Evolutionary conservation across 2,329 filamentous ascomycete species (phyloP), one percentile per base, ranked within the genome.

Genomic region (Akanthomyces lecanii): DNA sequence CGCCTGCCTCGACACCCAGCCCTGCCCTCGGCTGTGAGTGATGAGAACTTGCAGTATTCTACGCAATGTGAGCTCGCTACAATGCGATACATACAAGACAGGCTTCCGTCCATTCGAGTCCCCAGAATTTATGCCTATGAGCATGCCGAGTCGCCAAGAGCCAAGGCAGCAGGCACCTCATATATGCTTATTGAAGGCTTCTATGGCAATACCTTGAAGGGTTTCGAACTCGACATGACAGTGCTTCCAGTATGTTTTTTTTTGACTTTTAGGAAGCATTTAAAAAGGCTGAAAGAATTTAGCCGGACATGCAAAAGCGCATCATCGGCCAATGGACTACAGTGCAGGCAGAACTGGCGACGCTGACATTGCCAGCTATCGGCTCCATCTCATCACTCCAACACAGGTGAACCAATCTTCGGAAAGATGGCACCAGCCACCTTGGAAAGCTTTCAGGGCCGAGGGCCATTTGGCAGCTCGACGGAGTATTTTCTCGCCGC

Each of bases 111-210:
- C 0, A 47, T 70, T 2, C 3, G 30, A 0, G 33, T 71, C 4
- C 68, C 68, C 14, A 16, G n/a, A 0, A 30, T 69, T 1, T 70
- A 70, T 30, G 66, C 68, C 18, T 70, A 67, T 25, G 66, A 68
- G 54, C 52, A 42, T 3, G 59, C 65, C 0, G 66, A 63, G 14
- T 70, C 67, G 1, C 50, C 59, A 18, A 36, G 48, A 2, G 68
- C 70, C 14, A 25, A 47, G 4, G 42, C 65, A 18, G 67, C 57
- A 4, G 70, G 70, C 2, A 66, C 66, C n/a, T 3, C 45, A 1
- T 72, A 71, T 54, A 71, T 71, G 69, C 66, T 72, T 11, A 62
- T 71, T 5, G 67, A 71, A 65, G 70, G 67, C 8, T 71, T 71
- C 52, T 65, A 66, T 38, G 69, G 67, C 2, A 71, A 69, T 44